phyloP scores from a whole-genome alignment of 192 early-diverging fungal genomes.

The Phlyctochytrium arcticum region DNA sequence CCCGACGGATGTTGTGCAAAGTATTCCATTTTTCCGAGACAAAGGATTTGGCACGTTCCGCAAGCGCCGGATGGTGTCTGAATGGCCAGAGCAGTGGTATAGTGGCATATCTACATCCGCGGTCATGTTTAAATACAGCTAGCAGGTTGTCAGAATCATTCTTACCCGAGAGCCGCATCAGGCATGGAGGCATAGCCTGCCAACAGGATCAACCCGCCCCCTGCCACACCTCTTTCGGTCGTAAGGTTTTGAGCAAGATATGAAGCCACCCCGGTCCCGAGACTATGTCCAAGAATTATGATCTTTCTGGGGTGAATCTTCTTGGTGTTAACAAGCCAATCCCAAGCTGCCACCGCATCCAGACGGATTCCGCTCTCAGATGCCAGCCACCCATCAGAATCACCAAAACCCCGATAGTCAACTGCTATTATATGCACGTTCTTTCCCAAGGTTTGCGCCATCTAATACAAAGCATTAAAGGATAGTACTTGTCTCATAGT shows the following conservation, averaged over 20 bases:
- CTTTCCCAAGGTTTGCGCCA: conserved; percentile 10
- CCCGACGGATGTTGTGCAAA: conserved; percentile 23
- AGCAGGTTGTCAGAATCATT: conserved; percentile 15
- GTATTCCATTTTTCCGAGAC: conserved; percentile 39
- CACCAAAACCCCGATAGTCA: conserved; percentile 56
- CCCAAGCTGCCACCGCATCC: conserved; percentile 40
- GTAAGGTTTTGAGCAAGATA: conserved; percentile 27
- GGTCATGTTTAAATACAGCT: neutral
- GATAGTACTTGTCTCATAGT: neutral
- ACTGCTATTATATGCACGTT: conserved; percentile 44
- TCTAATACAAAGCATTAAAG: conserved; percentile 13
- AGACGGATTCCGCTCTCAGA: conserved; percentile 32
- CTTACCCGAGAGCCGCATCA: conserved; percentile 41
- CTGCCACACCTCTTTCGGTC: conserved; percentile 9
- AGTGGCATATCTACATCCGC: conserved; percentile 23
- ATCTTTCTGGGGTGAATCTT: conserved; percentile 35
- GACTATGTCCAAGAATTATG: conserved; percentile 45
- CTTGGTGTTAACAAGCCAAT: conserved; percentile 36
- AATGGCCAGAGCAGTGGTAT: conserved; percentile 41
- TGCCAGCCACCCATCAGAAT: conserved; percentile 36
- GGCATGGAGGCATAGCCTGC: conserved; percentile 43
- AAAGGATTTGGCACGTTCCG: conserved; percentile 23
- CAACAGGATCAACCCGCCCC: conserved; percentile 40
- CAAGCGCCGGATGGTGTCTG: conserved; percentile 14
- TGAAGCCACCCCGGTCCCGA: conserved; percentile 20